A percentile compares a stretch with the other conserved stretches of the same genome.
phyloP scores from a whole-genome alignment of 768 basidiomycete genomes.

The Termitomyces heimii region DNA sequence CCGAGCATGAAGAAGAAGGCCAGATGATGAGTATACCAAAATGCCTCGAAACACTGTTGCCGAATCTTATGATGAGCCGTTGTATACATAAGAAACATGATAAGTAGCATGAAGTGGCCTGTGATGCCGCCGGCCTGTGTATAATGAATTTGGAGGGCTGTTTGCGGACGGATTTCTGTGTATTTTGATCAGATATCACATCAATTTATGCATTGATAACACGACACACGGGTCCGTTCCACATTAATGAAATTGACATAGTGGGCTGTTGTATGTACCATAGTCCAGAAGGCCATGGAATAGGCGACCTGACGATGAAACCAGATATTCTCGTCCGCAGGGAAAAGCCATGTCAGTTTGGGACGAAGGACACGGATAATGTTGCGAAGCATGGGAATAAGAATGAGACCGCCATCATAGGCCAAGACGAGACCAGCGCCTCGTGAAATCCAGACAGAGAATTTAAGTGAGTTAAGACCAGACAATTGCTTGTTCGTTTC shows the following conservation, averaged over 20 bases:
- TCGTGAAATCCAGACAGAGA: constrained; percentile 86
- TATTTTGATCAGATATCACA: neutral
- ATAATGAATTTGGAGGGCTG: constrained; percentile 83
- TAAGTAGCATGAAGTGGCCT: constrained; percentile 91
- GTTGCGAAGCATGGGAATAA: constrained; percentile 88
- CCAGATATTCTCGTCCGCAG: constrained; percentile 94
- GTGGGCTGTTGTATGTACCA: constrained; percentile 91
- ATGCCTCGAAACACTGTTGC: constrained; percentile 86
- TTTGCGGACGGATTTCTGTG: constrained; percentile 73
- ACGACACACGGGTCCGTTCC: constrained; percentile 70
- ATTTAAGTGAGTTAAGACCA: constrained; percentile 73
- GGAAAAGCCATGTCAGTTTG: constrained; percentile 74
- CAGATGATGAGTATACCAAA: constrained; percentile 96
- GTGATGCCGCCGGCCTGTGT: constrained; percentile 87
- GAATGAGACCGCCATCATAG: constrained; percentile 79
- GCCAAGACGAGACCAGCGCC: constrained; percentile 91
- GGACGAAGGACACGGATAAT: constrained; percentile 82
- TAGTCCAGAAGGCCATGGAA: constrained; percentile 87
- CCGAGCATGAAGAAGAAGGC: constrained; percentile 94
- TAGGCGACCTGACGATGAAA: constrained; percentile 95
- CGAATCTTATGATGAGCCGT: constrained; percentile 89
- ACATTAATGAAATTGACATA: constrained; percentile 94
- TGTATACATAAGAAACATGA: constrained; percentile 91
- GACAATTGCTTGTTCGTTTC: constrained; percentile 59
- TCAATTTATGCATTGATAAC: neutral